A percentile compares a stretch with the other conserved stretches of the same genome.
Conservation (phyloP, 2,329 filamentous ascomycete species). For the Graphiopsis chlorocephala region DNA sequence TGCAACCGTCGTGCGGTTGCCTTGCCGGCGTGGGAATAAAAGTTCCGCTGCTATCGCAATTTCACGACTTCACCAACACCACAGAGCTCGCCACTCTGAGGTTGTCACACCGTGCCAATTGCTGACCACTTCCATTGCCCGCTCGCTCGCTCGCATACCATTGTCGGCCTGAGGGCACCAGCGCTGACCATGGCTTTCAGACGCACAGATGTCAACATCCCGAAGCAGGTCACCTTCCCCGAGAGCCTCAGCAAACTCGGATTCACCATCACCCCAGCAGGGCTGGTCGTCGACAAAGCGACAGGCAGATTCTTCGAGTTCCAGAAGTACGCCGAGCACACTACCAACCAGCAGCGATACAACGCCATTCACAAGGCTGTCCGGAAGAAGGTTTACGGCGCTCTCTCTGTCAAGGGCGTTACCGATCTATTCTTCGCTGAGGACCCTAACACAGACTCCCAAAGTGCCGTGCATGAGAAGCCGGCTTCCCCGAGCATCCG, state of each 20-base stretch:
- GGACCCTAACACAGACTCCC: too few species aligned
- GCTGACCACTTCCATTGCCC: neutral
- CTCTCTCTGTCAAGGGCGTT: too few species aligned
- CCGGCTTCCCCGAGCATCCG: constrained; percentile 59
- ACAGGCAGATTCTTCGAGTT: constrained; percentile 69
- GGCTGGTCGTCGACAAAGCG: constrained; percentile 22
- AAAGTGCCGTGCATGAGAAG: too few species aligned
- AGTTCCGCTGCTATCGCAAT: neutral
- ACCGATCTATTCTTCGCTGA: too few species aligned
- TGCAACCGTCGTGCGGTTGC: neutral
- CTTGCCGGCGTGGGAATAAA: neutral
- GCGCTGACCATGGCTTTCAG: constrained; percentile 65
- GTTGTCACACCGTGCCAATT: neutral
- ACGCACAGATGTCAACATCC: constrained; percentile 64
- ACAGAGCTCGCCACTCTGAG: constrained; percentile 1
- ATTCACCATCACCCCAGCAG: constrained; percentile 41
- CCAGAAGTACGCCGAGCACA: constrained; percentile 58
- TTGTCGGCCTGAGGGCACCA: neutral
- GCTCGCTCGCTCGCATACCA: constrained; percentile 18
- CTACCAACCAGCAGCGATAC: constrained; percentile 72
- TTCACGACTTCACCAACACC: neutral
- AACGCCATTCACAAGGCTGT: constrained; percentile 57
- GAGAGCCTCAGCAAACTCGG: constrained; percentile 68
- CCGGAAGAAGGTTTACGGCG: constrained; percentile 27
- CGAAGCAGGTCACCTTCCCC: constrained; percentile 66